These are phyloP conservation scores for Cyclocybe cylindracea DNA, from an alignment of 768 basidiomycete species.

Conservation along the genomic window DNA sequence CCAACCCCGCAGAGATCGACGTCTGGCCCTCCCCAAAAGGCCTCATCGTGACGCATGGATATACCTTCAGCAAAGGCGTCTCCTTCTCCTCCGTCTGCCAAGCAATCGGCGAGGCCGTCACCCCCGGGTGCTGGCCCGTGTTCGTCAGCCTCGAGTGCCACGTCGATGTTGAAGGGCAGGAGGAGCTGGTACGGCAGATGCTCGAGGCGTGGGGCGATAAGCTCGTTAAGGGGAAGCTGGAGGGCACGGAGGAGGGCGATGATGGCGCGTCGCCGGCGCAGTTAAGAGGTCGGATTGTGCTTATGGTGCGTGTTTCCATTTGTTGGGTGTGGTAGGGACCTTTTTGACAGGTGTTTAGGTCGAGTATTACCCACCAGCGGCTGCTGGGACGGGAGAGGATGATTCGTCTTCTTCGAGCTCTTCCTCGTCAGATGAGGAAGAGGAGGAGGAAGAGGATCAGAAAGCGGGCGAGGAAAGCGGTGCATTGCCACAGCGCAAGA, in stretches of 20 bases:
- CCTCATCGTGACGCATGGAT: constrained; percentile 60
- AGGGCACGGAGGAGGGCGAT: constrained; percentile 31
- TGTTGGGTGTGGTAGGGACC: not conserved
- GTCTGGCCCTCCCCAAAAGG: constrained; percentile 61
- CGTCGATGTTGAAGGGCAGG: constrained; percentile 49
- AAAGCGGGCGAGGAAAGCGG: constrained; percentile 15
- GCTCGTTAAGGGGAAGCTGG: constrained; percentile 43
- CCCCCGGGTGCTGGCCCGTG: constrained; percentile 52
- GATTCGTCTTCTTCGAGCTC: constrained; percentile 23
- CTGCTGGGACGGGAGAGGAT: constrained; percentile 20
- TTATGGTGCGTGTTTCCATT: constrained; percentile 46
- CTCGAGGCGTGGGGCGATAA: constrained; percentile 51
- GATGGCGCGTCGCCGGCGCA: constrained; percentile 42
- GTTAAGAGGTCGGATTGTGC: constrained; percentile 52
- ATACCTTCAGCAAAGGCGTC: constrained; percentile 55
- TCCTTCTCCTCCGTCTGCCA: constrained; percentile 52
- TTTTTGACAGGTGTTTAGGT: constrained; percentile 35
- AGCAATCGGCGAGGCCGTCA: constrained; percentile 48
- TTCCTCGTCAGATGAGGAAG: constrained; percentile 25
- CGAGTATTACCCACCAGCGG: constrained; percentile 49
- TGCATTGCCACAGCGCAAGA: constrained; percentile 11
- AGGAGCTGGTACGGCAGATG: constrained; percentile 55
- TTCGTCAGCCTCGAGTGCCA: constrained; percentile 66
- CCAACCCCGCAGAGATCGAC: constrained; percentile 49
- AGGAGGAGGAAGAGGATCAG: constrained; percentile 15